Conservation (phyloP, 2,329 filamentous ascomycete genomes). For the Ceratocystis harringtonii region DNA sequence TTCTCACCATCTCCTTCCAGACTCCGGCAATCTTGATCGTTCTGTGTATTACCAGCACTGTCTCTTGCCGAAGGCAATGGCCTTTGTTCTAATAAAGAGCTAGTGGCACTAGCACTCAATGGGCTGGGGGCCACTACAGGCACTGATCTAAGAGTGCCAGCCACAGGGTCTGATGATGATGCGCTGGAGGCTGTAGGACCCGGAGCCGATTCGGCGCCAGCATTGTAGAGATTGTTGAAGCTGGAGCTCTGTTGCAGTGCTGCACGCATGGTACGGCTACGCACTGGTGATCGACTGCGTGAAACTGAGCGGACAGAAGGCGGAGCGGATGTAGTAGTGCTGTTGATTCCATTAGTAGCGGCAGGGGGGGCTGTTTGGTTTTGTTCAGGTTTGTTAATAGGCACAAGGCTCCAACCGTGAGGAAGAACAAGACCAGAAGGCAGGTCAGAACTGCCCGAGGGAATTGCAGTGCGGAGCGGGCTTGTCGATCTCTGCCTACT, state of each 20-base stretch:
- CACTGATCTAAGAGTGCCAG: conserved; percentile 6
- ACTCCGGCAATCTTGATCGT: conserved; percentile 17
- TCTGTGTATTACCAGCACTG: conserved; percentile 7
- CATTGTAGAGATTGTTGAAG: conserved; percentile 14
- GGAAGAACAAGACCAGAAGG: conserved; percentile 50
- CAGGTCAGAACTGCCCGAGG: conserved; percentile 44
- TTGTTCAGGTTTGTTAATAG: conserved; percentile 39
- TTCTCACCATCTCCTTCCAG: conserved; percentile 20
- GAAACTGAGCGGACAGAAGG: conserved; percentile 13
- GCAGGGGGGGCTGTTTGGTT: conserved; percentile 22
- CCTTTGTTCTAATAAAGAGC: conserved; percentile 16
- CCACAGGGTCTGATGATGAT: not conserved
- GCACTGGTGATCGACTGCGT: conserved; percentile 11
- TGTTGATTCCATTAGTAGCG: conserved; percentile 17
- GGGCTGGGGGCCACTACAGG: conserved; percentile 9
- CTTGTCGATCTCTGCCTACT: conserved; percentile 12
- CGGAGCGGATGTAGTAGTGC: conserved; percentile 18
- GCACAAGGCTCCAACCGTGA: conserved; percentile 48
- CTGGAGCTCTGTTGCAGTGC: conserved; percentile 13
- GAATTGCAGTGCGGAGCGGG: conserved; percentile 30
- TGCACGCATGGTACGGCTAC: conserved; percentile 18
- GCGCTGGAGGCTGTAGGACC: not conserved
- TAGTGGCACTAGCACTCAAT: conserved; percentile 11
- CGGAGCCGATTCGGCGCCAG: conserved; percentile 17
- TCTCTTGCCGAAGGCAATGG: conserved; percentile 13